Percentiles rank a stretch among this genome's conserved stretches.
Evolutionary conservation across 306 rosid species (phyloP).

Genomic region (Potentilla sterilis): DNA sequence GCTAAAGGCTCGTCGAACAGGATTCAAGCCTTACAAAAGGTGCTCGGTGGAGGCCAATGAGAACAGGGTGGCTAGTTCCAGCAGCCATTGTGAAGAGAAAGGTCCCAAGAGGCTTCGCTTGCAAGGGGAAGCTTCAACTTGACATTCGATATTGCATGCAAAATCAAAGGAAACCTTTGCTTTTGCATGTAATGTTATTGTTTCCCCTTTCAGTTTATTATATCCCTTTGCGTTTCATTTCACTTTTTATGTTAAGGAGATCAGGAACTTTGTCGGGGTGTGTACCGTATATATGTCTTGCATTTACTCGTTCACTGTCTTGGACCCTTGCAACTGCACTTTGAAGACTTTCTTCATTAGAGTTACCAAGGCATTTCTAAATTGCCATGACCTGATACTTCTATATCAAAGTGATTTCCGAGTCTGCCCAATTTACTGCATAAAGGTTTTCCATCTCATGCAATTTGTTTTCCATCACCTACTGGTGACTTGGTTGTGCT

Average conservation of each 20-base stretch:
- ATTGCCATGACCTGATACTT: slow-evolving; percentile 36
- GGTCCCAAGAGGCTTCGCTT: slow-evolving; percentile 68
- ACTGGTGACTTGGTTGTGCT: not conserved
- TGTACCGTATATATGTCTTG: slow-evolving; percentile 51
- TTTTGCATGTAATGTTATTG: slow-evolving; percentile 33
- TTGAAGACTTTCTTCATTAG: slow-evolving; percentile 36
- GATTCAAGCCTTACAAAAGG: slow-evolving; percentile 94
- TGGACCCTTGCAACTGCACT: slow-evolving; percentile 39
- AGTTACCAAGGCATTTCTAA: slow-evolving; percentile 15
- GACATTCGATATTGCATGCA: slow-evolving; percentile 52
- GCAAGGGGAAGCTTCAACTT: slow-evolving; percentile 58
- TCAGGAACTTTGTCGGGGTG: slow-evolving; percentile 62
- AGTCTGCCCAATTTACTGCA: not conserved
- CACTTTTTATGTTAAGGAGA: slow-evolving; percentile 29
- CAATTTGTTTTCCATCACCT: not conserved
- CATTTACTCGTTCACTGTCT: slow-evolving; percentile 38
- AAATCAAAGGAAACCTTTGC: slow-evolving; percentile 44
- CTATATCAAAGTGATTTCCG: not conserved
- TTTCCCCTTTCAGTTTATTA: slow-evolving; percentile 7
- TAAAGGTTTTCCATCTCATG: not conserved
- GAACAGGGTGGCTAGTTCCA: slow-evolving; percentile 39
- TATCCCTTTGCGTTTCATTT: slow-evolving; percentile 25
- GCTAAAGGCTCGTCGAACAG: slow-evolving; percentile 66
- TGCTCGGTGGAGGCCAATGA: slow-evolving; percentile 80
- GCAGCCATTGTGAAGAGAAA: slow-evolving; percentile 70